Percentiles rank a stretch among this genome's conserved stretches.
phyloP scores from a whole-genome alignment of 345 rosid genomes.

The Eucalyptus camaldulensis region DNA sequence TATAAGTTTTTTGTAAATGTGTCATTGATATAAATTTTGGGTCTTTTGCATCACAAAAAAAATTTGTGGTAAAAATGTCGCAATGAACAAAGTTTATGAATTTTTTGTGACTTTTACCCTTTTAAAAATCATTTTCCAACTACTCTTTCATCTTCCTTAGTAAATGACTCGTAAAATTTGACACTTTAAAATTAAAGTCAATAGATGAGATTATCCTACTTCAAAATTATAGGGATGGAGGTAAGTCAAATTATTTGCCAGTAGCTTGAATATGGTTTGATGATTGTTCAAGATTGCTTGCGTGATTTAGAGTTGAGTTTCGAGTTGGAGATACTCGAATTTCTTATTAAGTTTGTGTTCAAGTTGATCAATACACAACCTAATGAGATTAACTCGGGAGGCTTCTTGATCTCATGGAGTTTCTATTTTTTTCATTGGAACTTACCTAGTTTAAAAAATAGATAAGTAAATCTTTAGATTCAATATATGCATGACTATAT shows the following conservation, averaged over 20 bases:
- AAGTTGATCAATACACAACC: not conserved
- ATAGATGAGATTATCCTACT: too few relatives aligned
- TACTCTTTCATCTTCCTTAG: too few relatives aligned
- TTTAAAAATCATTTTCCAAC: too few relatives aligned
- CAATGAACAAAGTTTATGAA: accelerated
- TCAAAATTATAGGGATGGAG: not conserved
- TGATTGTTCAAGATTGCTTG: not conserved
- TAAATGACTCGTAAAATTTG: too few relatives aligned
- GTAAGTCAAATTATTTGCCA: not conserved
- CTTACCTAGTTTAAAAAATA: not conserved
- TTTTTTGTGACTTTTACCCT: too few relatives aligned
- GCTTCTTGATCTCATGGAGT: accelerated
- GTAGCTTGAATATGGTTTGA: not conserved
- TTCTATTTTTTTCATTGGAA: not conserved
- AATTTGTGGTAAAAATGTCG: too few relatives aligned
- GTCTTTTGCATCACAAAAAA: too few relatives aligned
- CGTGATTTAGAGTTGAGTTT: not conserved
- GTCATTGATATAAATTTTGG: too few relatives aligned
- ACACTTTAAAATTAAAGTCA: too few relatives aligned
- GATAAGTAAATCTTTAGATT: not conserved
- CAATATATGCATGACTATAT: not conserved
- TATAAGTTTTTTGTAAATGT: too few relatives aligned
- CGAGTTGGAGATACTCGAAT: accelerated
- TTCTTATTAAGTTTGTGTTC: not conserved
- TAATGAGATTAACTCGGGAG: not conserved